Evolutionary conservation across 2,329 filamentous ascomycete genomes (phyloP).

Genomic region (Aspergillus latus): DNA sequence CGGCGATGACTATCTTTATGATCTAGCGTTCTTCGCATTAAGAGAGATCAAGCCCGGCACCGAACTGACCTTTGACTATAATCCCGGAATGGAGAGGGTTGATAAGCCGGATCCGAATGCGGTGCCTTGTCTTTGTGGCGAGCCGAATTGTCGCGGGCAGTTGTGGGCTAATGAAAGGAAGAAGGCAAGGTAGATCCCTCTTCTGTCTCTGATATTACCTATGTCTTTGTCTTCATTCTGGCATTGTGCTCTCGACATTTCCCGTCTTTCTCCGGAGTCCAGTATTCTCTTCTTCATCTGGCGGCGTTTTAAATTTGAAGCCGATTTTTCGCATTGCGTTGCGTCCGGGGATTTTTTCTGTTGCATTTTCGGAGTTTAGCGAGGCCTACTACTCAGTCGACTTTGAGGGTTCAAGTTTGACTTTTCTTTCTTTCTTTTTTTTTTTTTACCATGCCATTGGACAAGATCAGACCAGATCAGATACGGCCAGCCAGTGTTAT

Average conservation of each 20-base stretch:
- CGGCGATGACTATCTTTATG: slow-evolving; percentile 43
- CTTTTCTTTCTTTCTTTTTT: too few relatives aligned
- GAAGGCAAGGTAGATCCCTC: slow-evolving; percentile 26
- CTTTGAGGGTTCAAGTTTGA: too few relatives aligned
- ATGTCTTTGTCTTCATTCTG: not conserved
- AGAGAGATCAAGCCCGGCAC: slow-evolving; percentile 42
- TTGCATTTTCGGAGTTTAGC: not conserved
- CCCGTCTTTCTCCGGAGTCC: not conserved
- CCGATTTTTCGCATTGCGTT: slow-evolving; percentile 1
- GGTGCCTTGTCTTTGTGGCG: slow-evolving; percentile 47
- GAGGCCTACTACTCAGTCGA: too few relatives aligned
- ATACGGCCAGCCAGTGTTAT: not conserved
- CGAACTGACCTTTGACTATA: slow-evolving; percentile 52
- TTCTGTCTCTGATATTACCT: not conserved
- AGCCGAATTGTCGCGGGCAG: slow-evolving; percentile 44
- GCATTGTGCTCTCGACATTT: not conserved
- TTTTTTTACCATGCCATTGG: too few relatives aligned
- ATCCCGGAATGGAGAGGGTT: slow-evolving; percentile 31
- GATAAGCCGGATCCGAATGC: slow-evolving; percentile 37
- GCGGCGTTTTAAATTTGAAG: not conserved
- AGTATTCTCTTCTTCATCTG: not conserved
- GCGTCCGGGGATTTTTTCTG: not conserved
- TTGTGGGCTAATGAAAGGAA: slow-evolving; percentile 43
- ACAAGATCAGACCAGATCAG: not conserved
- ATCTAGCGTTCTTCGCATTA: slow-evolving; percentile 50